Conservation (phyloP, 352 stramenopile genomes). For the Phytophthora ohioensis region DNA sequence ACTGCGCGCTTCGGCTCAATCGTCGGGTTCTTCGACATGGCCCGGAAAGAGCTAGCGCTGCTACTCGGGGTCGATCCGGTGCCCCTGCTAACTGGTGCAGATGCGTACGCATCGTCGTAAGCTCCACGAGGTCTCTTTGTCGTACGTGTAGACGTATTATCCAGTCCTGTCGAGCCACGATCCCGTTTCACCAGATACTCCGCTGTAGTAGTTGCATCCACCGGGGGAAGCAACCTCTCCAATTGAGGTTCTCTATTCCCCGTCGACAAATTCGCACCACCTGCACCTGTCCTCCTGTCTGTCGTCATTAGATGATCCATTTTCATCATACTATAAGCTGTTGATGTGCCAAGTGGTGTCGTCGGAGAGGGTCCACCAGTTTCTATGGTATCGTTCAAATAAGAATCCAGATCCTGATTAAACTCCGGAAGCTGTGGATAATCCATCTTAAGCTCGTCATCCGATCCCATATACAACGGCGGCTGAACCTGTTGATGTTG, state of each 20-base stretch:
- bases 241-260: constrained; percentile 47
- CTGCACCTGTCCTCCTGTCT: constrained; percentile 22
- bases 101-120: constrained; percentile 25
- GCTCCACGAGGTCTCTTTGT: constrained; percentile 27
- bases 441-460: constrained; percentile 82
- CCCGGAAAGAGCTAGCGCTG: constrained; percentile 39
- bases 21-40: constrained; percentile 42
- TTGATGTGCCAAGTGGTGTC: constrained; percentile 47
- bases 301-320: constrained; percentile 36
- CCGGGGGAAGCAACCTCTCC: constrained; percentile 47
- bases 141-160: constrained; percentile 10
- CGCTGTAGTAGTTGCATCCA: constrained; percentile 12
- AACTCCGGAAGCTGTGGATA: constrained; percentile 73
- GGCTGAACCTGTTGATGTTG: constrained; percentile 31
- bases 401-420: constrained; percentile 80
- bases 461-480: constrained; percentile 48
- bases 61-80: constrained; percentile 19
- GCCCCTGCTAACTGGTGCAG: constrained; percentile 1
- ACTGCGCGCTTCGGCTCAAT: constrained; percentile 53
- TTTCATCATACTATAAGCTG: constrained; percentile 40
- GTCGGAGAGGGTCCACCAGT: constrained; percentile 51
- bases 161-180: constrained; percentile 3
- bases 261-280: constrained; percentile 1
- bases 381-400: constrained; percentile 73
- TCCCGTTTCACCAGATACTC: constrained; percentile 54